Base-by-base conservation (phyloP, 1,284 basidiomycete species). In the Crucibulum parvulum region DNA sequence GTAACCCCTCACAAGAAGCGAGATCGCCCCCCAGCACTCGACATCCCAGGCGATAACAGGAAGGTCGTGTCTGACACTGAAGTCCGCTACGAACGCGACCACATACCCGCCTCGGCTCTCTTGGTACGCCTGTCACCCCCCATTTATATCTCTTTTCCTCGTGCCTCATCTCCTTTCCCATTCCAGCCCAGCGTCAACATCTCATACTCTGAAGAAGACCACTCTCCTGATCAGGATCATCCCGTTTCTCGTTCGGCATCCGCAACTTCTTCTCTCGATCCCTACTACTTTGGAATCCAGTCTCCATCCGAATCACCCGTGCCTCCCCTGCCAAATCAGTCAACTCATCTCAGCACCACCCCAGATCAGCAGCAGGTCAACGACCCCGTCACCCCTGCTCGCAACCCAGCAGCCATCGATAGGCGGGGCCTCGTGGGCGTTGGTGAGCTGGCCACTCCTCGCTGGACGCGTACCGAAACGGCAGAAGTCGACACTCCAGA, bases 401-500 rank as follows among this genome's bases (percentile, higher is more conserved):
- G 85, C 64, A 92, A 95, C 77, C 93, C 93, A 10, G 88, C 92
- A 9, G 78, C 83, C 63, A 95, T 96, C 65, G 96, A 99, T 79
- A 85, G 97, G 57, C 86, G 90, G 15, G 93, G 89, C 31, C 87
- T 99, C 45, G 89, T 99, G 56, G 97, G 97, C 18, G 93, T 99
- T 9, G 97, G 97, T 41, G 97, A 99, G 78, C 87, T 99, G n/a
- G 84, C 95, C 7, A 99, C 97, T n/a, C 97, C 97, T 41, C 87
- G 96, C 64, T 99, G 96, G 96, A 85, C 87, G 65, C 76, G 72
- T 68, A 63, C 71, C 48, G 80, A 80, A 53, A 75, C 77, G 53
- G 76, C 78, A 62, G 79, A 72, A 41, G 70, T 67, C 58, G 71
- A 73, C 13, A 65, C 60, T 46, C 60, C 51, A 37, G 58, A 59